These are phyloP conservation scores for Syncephalastrum monosporum DNA, from an alignment of 371 early-diverging fungal species.

Conservation along the genomic window DNA sequence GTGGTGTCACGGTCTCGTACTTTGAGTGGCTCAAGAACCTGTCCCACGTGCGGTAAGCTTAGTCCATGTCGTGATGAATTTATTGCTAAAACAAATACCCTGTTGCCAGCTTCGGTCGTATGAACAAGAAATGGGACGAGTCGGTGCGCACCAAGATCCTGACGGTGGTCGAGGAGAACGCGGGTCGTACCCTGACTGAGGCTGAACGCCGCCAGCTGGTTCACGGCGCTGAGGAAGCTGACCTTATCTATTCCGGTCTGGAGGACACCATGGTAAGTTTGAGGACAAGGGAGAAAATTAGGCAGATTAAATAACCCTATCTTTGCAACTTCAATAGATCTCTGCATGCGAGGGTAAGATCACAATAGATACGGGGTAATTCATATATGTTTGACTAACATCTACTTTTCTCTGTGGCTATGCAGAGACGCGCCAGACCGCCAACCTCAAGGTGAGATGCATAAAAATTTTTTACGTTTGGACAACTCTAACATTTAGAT, in stretches of 20 bases:
- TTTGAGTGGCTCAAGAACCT: slow-evolving; percentile 87
- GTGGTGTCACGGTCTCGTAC: slow-evolving; percentile 88
- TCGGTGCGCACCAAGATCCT: slow-evolving; percentile 75
- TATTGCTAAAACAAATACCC: no score
- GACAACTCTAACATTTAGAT: no score
- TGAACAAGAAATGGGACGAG: slow-evolving; percentile 92
- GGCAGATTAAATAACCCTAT: no score
- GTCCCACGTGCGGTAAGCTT: slow-evolving; percentile 61
- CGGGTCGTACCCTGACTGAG: slow-evolving; percentile 64
- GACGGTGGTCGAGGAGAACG: slow-evolving; percentile 77
- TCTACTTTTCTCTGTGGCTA: not conserved
- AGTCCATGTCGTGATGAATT: no score
- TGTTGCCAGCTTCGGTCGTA: slow-evolving; percentile 71
- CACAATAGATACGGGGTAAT: slow-evolving; percentile 7
- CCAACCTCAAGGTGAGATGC: slow-evolving; percentile 34
- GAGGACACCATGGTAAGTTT: slow-evolving; percentile 83
- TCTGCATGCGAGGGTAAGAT: slow-evolving; percentile 59
- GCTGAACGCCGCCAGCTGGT: slow-evolving; percentile 78
- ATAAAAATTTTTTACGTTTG: not conserved
- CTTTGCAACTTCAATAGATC: slow-evolving; percentile 13
- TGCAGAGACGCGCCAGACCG: slow-evolving; percentile 52
- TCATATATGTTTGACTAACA: not conserved
- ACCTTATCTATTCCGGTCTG: slow-evolving; percentile 87
- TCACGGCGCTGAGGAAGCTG: slow-evolving; percentile 90
- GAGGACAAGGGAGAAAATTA: no score